phyloP scores from a whole-genome alignment of 2,329 filamentous ascomycete species.

The Cercospora sp. region DNA sequence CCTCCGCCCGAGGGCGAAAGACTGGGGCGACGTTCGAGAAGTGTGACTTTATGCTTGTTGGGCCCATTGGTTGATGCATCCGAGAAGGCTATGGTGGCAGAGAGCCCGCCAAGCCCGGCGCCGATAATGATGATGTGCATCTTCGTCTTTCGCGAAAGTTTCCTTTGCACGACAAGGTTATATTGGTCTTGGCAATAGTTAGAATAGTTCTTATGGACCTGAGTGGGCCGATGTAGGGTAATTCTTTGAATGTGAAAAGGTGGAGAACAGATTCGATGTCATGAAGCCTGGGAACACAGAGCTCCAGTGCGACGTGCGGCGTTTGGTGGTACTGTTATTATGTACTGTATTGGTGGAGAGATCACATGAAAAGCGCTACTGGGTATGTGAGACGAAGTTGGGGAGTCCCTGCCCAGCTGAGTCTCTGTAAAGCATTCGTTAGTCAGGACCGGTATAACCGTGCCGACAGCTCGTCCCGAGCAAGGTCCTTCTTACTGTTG shows the following conservation, averaged over 20 bases:
- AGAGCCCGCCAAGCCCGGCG: constrained; percentile 25
- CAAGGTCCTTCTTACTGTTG: background rate
- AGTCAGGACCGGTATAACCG: background rate
- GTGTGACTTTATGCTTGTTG: constrained; percentile 28
- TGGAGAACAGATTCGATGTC: too few relatives aligned
- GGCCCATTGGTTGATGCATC: background rate
- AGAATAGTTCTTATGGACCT: background rate
- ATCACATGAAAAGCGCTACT: background rate
- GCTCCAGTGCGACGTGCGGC: background rate
- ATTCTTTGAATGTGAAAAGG: background rate
- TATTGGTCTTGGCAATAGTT: background rate
- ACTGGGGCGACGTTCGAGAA: constrained; percentile 22
- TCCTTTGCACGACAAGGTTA: background rate
- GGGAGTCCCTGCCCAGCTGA: background rate
- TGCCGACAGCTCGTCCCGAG: background rate
- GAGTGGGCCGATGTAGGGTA: background rate
- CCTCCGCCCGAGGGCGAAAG: constrained; percentile 16
- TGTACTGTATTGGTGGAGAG: background rate
- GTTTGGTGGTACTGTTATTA: background rate
- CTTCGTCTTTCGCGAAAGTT: background rate
- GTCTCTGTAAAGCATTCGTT: background rate
- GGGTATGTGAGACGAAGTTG: background rate
- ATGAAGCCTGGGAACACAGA: background rate
- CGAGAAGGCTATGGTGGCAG: constrained; percentile 29
- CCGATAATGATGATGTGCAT: constrained; percentile 30